Base-by-base conservation (phyloP, 768 basidiomycete species). In the Porpolomopsis calyptriformis region DNA sequence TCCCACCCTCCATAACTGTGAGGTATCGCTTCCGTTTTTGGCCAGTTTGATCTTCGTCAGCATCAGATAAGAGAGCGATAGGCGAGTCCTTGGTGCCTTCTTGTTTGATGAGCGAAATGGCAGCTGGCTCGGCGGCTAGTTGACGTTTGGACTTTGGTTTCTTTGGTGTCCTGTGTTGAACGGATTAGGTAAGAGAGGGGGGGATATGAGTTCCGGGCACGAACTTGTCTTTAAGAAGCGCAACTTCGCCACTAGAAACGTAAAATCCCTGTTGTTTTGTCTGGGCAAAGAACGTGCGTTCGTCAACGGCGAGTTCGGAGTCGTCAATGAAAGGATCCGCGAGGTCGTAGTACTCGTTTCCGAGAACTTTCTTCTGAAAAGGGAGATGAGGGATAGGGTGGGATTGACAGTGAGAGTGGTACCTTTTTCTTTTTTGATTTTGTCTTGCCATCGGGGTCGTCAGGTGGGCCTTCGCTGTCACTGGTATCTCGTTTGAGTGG, bases 311-410 rank as follows among this genome's bases (percentile, higher is more conserved):
- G 46, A 94, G 70, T 58, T 98, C 94, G 1, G 90, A 89, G 64
- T 99, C 96, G 70, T 99, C 96, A 58, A 99, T 96, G 67, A 98
- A 98, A 0, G 89, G 85, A 65, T 99, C 96, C 0, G 72, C 67
- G 16, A 82, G 70, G 66, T 99, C 94, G 70, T 99, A 99, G 56
- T 91, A 88, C 58, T 85, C 87, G 18, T 77, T 3, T 18, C 14
- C 24, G 10, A 36, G 5, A 34, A 24, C 33, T n/a, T 37, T 35
- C 23, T 34, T 45, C 44, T 45, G 22, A 16, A 35, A 4, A n/a
- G 7, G n/a, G 10, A n/a, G 10, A 12, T n/a, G 19, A 9, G 24
- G 11, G 14, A 20, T 8, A 12, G 14, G 5, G 16, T 22, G 25
- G 19, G 45, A 41, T 16, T 26, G 45, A 25, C 10, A 24, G 35